phyloP scores from a whole-genome alignment of 2,329 filamentous ascomycete genomes.

The Trichophyton rubrum region DNA sequence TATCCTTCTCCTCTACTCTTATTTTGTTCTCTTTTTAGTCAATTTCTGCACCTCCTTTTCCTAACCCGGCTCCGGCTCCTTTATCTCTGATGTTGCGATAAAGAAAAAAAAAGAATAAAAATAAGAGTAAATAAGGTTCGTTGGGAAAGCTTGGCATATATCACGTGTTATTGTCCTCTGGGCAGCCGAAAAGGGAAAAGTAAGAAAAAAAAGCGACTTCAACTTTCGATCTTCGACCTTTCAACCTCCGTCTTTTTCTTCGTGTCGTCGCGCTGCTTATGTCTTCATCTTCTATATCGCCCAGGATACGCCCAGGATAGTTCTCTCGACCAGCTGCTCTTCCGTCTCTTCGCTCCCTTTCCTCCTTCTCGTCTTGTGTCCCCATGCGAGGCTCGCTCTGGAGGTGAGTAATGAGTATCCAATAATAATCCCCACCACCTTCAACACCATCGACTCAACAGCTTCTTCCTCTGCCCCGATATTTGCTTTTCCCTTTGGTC shows the following conservation, averaged over 20 bases:
- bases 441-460: neutral
- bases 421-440: neutral
- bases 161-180: neutral
- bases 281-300: neutral
- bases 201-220: neutral
- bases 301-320: neutral
- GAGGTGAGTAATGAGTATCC: neutral
- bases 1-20: neutral
- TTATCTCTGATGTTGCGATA: neutral
- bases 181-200: neutral
- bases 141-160: neutral
- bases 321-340: neutral
- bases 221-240: neutral
- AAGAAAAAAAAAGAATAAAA: neutral
- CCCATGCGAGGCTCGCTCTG: neutral
- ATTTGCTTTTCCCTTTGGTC: neutral
- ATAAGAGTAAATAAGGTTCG: conserved; percentile 2
- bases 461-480: neutral
- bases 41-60: too few relatives aligned
- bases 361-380: neutral
- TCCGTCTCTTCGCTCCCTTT: neutral
- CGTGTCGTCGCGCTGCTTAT: neutral
- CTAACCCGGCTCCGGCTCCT: neutral
- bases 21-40: neutral
- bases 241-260: too few relatives aligned